Base-by-base conservation (phyloP, 345 rosid genomes). In the Dimocarpus longan region DNA sequence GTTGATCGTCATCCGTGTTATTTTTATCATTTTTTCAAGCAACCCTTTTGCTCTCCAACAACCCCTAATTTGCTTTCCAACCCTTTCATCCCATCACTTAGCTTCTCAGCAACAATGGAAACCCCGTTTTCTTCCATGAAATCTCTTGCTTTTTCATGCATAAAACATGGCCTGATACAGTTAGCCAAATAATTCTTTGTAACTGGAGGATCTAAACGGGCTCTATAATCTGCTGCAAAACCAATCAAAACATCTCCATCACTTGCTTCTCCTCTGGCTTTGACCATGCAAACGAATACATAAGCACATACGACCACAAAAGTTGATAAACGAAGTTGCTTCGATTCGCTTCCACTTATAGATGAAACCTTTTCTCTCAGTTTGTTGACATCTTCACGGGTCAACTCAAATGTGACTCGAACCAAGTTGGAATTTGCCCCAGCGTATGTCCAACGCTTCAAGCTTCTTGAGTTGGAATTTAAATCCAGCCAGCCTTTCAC, bases 131-230 rank as follows among this genome's bases (percentile, higher is more conserved):
- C 81, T 7, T 7, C 76, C 60, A 13, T 10, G 8, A 65, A 18
- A 4, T 18, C 69, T 60, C 60, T 50, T 4, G 62, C 70, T 10
- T 40, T 13, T 74, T 63, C 44, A 40, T 5, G 5, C 39, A 5
- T 0, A 0, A 28, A 5, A 21, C 19, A 13, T n/a, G 0, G 3
- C 2, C 10, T 22, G n/a, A 56, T 46, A 5, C 82, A 85, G 64
- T 76, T 84, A 10, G 88, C 88, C 4, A 85, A 81, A 59, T 84
- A 87, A 0, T 44, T 76, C 24, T 4, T 26, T 0, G 86, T 83
- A 9, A 80, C 48, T 3, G 80, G 76, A 0, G 59, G 78, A 10
- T 75, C 70, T 43, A 84, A 76, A 24, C 83, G 83, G 37, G 40
- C 11, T 26, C 85, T 82, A 43, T 69, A 80, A 71, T 85, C 87